phyloP scores from a whole-genome alignment of 2,329 filamentous ascomycete species.

The Leptoxyphium fumago region DNA sequence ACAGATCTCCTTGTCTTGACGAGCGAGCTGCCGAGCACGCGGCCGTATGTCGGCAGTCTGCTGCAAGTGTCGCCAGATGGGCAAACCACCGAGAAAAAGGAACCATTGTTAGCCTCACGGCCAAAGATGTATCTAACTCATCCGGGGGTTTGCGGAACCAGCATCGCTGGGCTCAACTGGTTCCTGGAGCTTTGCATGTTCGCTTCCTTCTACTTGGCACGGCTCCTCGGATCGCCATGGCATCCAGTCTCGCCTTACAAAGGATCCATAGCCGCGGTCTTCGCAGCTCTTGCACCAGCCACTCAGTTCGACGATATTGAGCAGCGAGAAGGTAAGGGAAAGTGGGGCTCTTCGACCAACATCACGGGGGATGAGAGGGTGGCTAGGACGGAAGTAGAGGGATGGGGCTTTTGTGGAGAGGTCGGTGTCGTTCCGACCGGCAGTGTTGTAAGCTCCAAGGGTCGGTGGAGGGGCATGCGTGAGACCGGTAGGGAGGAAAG shows the following conservation, averaged over 20 bases:
- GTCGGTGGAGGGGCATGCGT: constrained; percentile 42
- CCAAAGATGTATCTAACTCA: constrained; percentile 67
- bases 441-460: constrained; percentile 31
- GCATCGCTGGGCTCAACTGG: constrained; percentile 59
- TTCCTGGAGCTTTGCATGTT: constrained; percentile 58
- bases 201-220: constrained; percentile 52
- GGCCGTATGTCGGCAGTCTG: constrained; percentile 42
- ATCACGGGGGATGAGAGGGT: constrained; percentile 43
- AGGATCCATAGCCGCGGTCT: constrained; percentile 62
- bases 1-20: constrained; percentile 75
- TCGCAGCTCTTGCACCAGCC: constrained; percentile 57
- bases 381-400: constrained; percentile 68
- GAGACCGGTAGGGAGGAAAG: constrained; percentile 50
- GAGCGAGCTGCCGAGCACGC: constrained; percentile 48
- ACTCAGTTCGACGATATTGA: constrained; percentile 44
- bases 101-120: constrained; percentile 5
- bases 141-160: constrained; percentile 73
- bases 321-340: constrained; percentile 41
- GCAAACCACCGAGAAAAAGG: constrained; percentile 6
- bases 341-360: constrained; percentile 73
- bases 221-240: constrained; percentile 77
- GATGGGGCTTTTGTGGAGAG: constrained; percentile 57
- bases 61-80: constrained; percentile 27
- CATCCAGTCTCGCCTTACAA: constrained; percentile 63
- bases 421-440: constrained; percentile 32